Conservation (phyloP, 2,329 filamentous ascomycete species). For the Rhinocladiella mackenziei region DNA sequence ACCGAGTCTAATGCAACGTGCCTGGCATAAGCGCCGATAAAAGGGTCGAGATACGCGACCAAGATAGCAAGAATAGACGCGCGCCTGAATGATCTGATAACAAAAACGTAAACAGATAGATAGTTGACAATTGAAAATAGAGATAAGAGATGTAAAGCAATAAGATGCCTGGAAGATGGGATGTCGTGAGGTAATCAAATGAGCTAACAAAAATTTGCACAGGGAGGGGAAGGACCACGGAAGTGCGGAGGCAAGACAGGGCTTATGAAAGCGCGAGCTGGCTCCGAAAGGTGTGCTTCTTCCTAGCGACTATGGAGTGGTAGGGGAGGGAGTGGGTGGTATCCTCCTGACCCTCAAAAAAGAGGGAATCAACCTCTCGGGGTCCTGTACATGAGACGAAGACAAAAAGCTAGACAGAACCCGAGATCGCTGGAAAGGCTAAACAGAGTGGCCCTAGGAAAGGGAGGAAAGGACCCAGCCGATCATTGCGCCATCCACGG, state of each 20-base stretch:
- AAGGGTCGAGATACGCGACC: constrained; percentile 13
- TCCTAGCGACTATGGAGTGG: too few relatives aligned
- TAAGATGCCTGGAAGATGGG: constrained; percentile 16
- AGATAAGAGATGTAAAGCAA: constrained; percentile 31
- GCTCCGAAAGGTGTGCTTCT: background rate
- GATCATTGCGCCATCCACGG: constrained; percentile 19
- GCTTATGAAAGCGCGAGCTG: constrained; percentile 8
- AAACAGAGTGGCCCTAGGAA: constrained; percentile 2
- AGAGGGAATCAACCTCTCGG: too few relatives aligned
- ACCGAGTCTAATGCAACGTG: constrained; percentile 28
- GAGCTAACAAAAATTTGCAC: constrained; percentile 29
- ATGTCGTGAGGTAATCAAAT: constrained; percentile 31
- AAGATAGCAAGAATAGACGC: constrained; percentile 19
- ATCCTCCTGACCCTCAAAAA: background rate
- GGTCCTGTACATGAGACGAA: too few relatives aligned
- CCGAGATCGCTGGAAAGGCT: constrained; percentile 4
- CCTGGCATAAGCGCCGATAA: constrained; percentile 29
- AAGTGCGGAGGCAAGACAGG: constrained; percentile 14
- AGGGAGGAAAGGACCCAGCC: constrained; percentile 7
- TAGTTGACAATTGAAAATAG: constrained; percentile 30
- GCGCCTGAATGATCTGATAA: constrained; percentile 21
- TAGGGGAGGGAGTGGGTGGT: too few relatives aligned
- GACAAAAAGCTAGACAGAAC: too few relatives aligned
- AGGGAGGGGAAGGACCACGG: constrained; percentile 10
- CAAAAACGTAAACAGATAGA: constrained; percentile 27